Conservation (phyloP, 768 basidiomycete species). For the Omphalotus guepiniiformis region DNA sequence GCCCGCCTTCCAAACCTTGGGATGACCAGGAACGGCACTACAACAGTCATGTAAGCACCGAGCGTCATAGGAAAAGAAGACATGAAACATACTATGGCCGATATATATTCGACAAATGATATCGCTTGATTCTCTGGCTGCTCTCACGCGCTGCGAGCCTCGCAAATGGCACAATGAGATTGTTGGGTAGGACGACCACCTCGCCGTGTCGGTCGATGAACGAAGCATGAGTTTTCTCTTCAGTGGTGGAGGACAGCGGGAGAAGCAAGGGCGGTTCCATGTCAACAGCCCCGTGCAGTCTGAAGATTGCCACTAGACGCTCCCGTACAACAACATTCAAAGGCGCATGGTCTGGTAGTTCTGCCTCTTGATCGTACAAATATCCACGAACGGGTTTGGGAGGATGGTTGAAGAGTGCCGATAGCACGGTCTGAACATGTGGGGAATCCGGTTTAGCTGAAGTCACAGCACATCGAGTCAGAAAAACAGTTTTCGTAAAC, state of each 20-base stretch:
- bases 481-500: neutral
- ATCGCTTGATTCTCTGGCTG: conserved; percentile 74
- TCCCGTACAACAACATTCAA: conserved; percentile 77
- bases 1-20: conserved; percentile 67
- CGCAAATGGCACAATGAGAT: conserved; percentile 75
- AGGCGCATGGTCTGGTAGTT: conserved; percentile 64
- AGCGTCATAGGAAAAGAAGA: neutral
- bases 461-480: neutral
- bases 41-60: neutral
- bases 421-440: conserved; percentile 74
- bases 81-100: conserved; percentile 49
- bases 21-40: conserved; percentile 70
- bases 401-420: conserved; percentile 73
- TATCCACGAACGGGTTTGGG: conserved; percentile 60
- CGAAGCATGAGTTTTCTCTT: conserved; percentile 61
- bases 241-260: conserved; percentile 55
- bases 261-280: conserved; percentile 83
- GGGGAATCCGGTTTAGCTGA: conserved; percentile 76
- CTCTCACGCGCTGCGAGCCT: conserved; percentile 69
- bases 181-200: conserved; percentile 67
- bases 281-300: conserved; percentile 86
- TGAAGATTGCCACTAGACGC: conserved; percentile 71
- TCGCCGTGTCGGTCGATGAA: conserved; percentile 82
- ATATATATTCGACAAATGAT: conserved; percentile 72
- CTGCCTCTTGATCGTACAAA: conserved; percentile 65